phyloP scores from a whole-genome alignment of 345 rosid genomes.

The Carallia pectinifolia region DNA sequence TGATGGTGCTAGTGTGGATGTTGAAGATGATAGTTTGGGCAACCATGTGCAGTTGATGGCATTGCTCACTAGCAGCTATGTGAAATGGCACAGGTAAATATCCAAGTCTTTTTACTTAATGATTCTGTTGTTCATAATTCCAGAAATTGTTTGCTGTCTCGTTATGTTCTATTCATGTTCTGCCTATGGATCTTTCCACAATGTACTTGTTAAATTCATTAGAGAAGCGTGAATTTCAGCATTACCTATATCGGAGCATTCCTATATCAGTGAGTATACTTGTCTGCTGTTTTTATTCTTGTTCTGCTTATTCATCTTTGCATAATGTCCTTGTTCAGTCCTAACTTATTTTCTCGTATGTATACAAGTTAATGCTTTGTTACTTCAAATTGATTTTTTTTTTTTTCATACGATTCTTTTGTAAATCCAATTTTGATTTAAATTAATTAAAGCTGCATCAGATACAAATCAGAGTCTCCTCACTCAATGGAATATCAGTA shows the following conservation, averaged over 20 bases:
- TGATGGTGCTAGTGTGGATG: constrained; percentile 83
- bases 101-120: no score
- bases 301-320: constrained; percentile 74
- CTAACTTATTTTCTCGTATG: not conserved
- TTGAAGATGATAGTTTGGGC: constrained; percentile 75
- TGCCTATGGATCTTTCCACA: constrained; percentile 38
- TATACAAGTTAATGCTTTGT: constrained; percentile 6
- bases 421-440: not conserved
- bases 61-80: no score
- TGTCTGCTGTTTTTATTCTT: constrained; percentile 53
- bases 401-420: no score
- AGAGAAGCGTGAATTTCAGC: constrained; percentile 74
- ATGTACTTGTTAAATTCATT: constrained; percentile 26
- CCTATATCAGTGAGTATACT: not conserved
- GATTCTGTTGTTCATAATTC: not conserved
- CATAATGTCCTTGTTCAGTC: constrained; percentile 11
- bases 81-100: no score
- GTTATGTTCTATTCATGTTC: no score
- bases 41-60: constrained; percentile 31
- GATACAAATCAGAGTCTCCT: no score
- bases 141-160: constrained; percentile 8
- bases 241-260: no score
- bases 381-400: no score
- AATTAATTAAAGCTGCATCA: no score
- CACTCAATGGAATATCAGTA: no score